phyloP scores from a whole-genome alignment of 106 monocot species.

The Allium sativum region DNA sequence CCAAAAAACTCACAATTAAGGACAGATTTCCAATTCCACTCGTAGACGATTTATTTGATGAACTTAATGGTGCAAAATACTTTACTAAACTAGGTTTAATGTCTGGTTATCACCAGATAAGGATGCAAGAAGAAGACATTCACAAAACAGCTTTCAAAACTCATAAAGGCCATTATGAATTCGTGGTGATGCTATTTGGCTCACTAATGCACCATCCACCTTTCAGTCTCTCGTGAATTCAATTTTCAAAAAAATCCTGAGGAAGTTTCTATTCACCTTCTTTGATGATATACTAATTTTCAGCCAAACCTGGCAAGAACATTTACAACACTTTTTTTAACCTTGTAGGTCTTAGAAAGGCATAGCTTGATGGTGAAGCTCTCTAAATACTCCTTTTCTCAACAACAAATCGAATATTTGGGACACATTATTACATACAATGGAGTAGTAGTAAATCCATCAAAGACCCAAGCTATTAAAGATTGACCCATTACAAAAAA shows the following conservation, averaged over 20 bases:
- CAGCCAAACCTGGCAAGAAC: background rate
- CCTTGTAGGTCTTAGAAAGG: background rate
- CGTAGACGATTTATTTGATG: constrained; percentile 2
- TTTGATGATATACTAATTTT: constrained; percentile 5
- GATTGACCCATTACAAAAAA: background rate
- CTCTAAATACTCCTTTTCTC: background rate
- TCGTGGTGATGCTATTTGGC: constrained; percentile 4
- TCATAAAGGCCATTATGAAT: constrained; percentile 1
- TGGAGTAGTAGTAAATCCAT: background rate
- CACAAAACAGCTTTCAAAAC: constrained; percentile 3
- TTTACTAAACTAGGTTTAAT: background rate
- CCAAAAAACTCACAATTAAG: background rate
- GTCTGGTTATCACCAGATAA: background rate
- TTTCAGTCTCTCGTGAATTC: constrained; percentile 3
- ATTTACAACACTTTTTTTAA: background rate
- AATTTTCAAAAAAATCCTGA: background rate
- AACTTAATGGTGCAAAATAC: background rate
- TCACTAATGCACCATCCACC: constrained; percentile 1
- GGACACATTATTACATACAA: background rate
- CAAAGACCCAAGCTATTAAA: background rate
- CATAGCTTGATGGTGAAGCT: background rate
- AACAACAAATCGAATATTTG: background rate
- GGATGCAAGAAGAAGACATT: background rate
- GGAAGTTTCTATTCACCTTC: constrained; percentile 1
- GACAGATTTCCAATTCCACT: background rate